Percentiles rank a stretch among this genome's conserved stretches.
phyloP scores from a whole-genome alignment of 495 filamentous ascomycete genomes.

The Penicillium paxilli region DNA sequence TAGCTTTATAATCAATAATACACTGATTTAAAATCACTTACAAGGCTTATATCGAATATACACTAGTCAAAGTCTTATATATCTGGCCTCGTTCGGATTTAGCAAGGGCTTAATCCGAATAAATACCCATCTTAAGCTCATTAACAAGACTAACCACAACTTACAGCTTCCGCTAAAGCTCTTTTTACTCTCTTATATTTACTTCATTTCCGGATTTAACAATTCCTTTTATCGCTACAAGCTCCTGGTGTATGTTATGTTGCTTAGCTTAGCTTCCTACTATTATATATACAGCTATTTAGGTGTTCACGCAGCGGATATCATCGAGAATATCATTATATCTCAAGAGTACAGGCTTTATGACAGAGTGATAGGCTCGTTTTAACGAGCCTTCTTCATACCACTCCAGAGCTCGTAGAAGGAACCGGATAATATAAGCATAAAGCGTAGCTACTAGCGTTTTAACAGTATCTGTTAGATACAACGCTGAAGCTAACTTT shows the following conservation, averaged over 20 bases:
- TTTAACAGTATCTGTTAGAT: not conserved
- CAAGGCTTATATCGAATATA: not conserved
- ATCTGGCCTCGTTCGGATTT: not conserved
- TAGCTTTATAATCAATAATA: no score
- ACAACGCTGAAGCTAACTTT: not conserved
- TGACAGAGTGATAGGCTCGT: not conserved
- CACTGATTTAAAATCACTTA: not conserved
- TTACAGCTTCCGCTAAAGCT: no score
- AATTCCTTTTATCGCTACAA: not conserved
- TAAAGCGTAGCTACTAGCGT: not conserved
- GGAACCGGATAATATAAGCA: not conserved
- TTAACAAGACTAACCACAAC: no score
- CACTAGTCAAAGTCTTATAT: not conserved
- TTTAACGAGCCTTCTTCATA: not conserved
- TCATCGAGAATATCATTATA: constrained; percentile 1
- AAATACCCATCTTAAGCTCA: not conserved
- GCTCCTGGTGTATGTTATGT: not conserved
- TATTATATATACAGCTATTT: not conserved
- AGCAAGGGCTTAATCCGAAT: not conserved
- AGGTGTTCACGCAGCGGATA: not conserved
- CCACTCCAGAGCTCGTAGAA: not conserved
- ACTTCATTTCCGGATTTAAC: not conserved
- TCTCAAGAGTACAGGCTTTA: not conserved
- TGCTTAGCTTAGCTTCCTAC: not conserved
- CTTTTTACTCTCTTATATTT: no score